phyloP scores from a whole-genome alignment of 176 grass and related monocot genomes.

The Secale cereale region DNA sequence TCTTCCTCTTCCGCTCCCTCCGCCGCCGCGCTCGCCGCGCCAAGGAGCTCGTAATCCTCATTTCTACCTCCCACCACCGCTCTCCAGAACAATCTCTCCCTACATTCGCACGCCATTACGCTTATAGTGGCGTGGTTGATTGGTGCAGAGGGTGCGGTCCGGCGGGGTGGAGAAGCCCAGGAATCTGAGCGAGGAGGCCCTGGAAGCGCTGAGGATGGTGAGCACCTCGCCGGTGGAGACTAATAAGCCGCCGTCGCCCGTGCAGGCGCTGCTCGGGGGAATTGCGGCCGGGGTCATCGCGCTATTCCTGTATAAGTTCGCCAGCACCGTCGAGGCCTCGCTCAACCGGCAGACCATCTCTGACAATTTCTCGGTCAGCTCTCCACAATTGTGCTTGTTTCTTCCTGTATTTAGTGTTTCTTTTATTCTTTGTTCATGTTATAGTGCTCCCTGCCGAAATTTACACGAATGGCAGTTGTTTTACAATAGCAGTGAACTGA shows the following conservation, averaged over 20 bases:
- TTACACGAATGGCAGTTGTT: not conserved
- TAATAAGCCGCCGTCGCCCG: conserved; percentile 57
- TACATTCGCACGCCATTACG: not conserved
- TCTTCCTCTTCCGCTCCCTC: conserved; percentile 88
- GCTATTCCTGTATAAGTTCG: conserved; percentile 87
- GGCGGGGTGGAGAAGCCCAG: conserved; percentile 53
- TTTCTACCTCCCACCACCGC: not conserved
- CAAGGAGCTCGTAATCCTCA: conserved; percentile 66
- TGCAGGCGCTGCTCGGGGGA: conserved; percentile 66
- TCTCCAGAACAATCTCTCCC: not conserved
- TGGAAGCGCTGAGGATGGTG: conserved; percentile 60
- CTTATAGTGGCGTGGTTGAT: not conserved
- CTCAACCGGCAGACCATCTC: conserved; percentile 78
- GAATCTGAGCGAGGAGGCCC: conserved; percentile 62
- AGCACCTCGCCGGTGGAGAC: conserved; percentile 47
- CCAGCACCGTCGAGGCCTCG: conserved; percentile 67
- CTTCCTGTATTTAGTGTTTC: not conserved
- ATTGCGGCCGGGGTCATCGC: conserved; percentile 80
- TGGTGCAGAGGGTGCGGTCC: conserved; percentile 64
- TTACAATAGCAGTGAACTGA: no score
- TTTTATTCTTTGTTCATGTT: not conserved
- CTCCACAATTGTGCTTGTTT: not conserved
- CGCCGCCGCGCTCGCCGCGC: conserved; percentile 85
- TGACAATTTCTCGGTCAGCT: conserved; percentile 84
- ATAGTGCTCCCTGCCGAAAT: not conserved